A percentile compares a stretch with the other conserved stretches of the same genome.
Conservation (phyloP, 148 eudicot species). For the Camellia lanceoleosa region DNA sequence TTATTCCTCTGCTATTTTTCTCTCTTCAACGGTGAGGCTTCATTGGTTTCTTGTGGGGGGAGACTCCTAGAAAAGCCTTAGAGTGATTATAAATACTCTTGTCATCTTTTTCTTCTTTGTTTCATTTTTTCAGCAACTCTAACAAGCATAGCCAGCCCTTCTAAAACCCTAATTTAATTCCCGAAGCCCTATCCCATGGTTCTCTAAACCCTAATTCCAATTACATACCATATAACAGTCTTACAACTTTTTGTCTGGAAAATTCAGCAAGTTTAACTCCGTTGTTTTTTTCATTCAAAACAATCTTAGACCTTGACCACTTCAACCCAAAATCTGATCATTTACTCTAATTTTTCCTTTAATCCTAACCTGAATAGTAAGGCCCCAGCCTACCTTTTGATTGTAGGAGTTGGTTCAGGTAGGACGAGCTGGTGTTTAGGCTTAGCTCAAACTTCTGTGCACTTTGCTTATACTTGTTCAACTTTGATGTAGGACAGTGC, state of each 20-base stretch:
- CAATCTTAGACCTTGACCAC: neutral
- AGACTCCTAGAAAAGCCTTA: neutral
- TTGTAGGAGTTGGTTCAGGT: too few relatives aligned
- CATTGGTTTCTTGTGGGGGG: neutral
- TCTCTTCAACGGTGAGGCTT: neutral
- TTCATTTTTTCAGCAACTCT: neutral
- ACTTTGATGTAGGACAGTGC: too few relatives aligned
- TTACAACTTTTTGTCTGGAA: too few relatives aligned
- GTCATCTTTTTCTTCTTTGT: neutral
- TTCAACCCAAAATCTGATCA: neutral
- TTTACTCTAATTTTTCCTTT: too few relatives aligned
- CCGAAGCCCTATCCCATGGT: neutral
- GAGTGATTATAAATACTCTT: neutral
- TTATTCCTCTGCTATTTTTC: neutral
- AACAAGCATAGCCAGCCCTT: neutral
- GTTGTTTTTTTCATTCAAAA: neutral
- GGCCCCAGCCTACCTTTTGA: neutral
- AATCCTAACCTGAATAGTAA: too few relatives aligned
- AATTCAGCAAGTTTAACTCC: too few relatives aligned
- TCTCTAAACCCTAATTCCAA: neutral
- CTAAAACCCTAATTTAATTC: neutral
- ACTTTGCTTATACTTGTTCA: too few relatives aligned
- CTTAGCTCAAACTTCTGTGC: too few relatives aligned
- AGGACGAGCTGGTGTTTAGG: too few relatives aligned
- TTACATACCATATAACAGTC: too few relatives aligned